Evolutionary conservation across 2,329 filamentous ascomycete species (phyloP).

Genomic region (Sporothrix curviconia): DNA sequence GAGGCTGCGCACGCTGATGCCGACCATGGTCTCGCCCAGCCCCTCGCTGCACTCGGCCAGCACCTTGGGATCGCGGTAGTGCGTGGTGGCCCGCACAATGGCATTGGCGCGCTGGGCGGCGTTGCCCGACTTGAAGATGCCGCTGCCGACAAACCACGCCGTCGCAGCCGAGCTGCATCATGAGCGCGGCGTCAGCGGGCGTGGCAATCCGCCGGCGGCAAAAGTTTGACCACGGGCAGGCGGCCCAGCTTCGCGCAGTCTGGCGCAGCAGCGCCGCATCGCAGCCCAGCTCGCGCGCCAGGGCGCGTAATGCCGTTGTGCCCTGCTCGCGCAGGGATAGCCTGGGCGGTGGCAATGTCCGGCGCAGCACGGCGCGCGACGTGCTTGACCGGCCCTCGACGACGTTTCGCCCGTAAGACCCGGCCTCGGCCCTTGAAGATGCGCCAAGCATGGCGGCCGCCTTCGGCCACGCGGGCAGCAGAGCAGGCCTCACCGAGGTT

Average conservation of each 20-base stretch:
- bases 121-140: constrained; percentile 96
- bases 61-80: constrained; percentile 78
- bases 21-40: constrained; percentile 96
- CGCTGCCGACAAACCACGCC: constrained; percentile 94
- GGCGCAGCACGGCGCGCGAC: constrained; percentile 81
- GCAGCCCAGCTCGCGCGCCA: constrained; percentile 63
- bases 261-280: constrained; percentile 75
- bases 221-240: constrained; percentile 93
- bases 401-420: constrained; percentile 93
- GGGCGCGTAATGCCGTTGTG: constrained; percentile 53
- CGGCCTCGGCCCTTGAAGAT: constrained; percentile 98
- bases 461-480: constrained; percentile 82
- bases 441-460: constrained; percentile 96
- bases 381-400: constrained; percentile 93
- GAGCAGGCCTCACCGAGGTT: constrained; percentile 91
- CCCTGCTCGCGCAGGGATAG: constrained; percentile 56
- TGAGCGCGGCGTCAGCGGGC: constrained; percentile 84
- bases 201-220: constrained; percentile 99
- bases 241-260: constrained; percentile 80
- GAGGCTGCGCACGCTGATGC: constrained; percentile 56
- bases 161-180: constrained; percentile 99
- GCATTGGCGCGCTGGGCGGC: constrained; percentile 84
- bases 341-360: constrained; percentile 77
- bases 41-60: constrained; percentile 82
- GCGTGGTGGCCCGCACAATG: constrained; percentile 89